Evolutionary conservation across 176 grass and related monocot species (phyloP).

Genomic region (Avena sativa): DNA sequence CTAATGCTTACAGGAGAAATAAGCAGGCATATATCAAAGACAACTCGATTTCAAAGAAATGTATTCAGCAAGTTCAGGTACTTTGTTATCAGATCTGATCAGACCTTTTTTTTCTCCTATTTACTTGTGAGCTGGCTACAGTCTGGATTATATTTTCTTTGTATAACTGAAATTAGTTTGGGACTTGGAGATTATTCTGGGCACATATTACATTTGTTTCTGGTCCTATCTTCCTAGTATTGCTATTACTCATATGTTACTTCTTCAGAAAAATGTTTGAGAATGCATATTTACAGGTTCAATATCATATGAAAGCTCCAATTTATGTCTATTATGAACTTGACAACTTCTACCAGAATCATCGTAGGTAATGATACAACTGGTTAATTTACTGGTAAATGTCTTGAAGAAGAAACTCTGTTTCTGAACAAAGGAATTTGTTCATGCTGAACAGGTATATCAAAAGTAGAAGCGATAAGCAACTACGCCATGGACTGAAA

Average conservation of each 20-base stretch:
- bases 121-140: background rate
- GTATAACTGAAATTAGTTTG: conserved; percentile 3
- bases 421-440: conserved; percentile 36
- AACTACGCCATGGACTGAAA: conserved; percentile 62
- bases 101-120: conserved; percentile 24
- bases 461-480: conserved; percentile 91
- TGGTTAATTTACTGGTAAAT: background rate
- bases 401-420: background rate
- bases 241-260: conserved; percentile 25
- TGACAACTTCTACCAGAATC: conserved; percentile 94
- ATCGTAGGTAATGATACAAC: conserved; percentile 67
- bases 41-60: conserved; percentile 83
- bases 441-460: conserved; percentile 60
- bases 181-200: background rate
- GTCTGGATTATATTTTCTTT: background rate
- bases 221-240: background rate
- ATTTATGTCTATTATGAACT: conserved; percentile 98
- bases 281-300: conserved; percentile 56
- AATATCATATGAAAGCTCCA: conserved; percentile 81
- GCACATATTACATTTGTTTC: background rate
- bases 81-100: conserved; percentile 31
- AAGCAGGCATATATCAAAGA: conserved; percentile 82
- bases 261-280: conserved; percentile 21
- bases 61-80: conserved; percentile 76
- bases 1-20: conserved; percentile 75